Evolutionary conservation across 768 basidiomycete species (phyloP).

Genomic region (Tylopilus vinaceipallidus): DNA sequence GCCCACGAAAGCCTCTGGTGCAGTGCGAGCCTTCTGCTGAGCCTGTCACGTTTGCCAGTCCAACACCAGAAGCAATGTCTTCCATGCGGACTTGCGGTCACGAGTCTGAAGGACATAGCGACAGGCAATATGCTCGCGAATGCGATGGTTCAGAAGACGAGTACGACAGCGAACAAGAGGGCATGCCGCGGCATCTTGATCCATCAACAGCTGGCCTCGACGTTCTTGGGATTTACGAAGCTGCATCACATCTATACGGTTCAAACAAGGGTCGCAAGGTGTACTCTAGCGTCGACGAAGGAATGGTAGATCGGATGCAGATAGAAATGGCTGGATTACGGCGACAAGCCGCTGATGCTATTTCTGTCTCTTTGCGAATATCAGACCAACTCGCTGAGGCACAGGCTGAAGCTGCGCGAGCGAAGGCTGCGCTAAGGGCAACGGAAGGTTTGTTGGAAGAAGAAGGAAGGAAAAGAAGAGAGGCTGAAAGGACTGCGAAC

Average conservation of each 20-base stretch:
- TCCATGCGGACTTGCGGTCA: constrained; percentile 28
- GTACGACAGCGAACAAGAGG: constrained; percentile 70
- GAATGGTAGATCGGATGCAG: constrained; percentile 59
- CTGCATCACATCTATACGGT: constrained; percentile 43
- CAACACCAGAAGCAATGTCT: constrained; percentile 25
- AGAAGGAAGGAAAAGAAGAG: constrained; percentile 55
- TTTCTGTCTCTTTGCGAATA: constrained; percentile 60
- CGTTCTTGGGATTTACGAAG: constrained; percentile 32
- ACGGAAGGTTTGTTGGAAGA: constrained; percentile 60
- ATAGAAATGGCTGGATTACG: constrained; percentile 63
- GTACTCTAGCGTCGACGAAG: constrained; percentile 36
- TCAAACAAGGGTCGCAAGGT: constrained; percentile 29
- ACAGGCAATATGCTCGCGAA: constrained; percentile 37
- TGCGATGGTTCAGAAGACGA: constrained; percentile 48
- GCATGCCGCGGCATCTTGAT: constrained; percentile 44
- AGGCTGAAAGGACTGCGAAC: constrained; percentile 52
- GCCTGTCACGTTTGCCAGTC: constrained; percentile 9
- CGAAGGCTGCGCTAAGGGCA: constrained; percentile 51
- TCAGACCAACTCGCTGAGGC: constrained; percentile 69
- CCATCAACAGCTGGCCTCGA: constrained; percentile 39
- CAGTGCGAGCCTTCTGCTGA: constrained; percentile 19
- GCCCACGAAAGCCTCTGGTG: constrained; percentile 34
- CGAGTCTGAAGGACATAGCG: constrained; percentile 40
- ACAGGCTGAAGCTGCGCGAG: constrained; percentile 57
- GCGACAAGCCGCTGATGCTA: constrained; percentile 66